These are phyloP conservation scores for Cercospora sp. DNA, from an alignment of 2,329 filamentous ascomycete species.

Conservation along the genomic window DNA sequence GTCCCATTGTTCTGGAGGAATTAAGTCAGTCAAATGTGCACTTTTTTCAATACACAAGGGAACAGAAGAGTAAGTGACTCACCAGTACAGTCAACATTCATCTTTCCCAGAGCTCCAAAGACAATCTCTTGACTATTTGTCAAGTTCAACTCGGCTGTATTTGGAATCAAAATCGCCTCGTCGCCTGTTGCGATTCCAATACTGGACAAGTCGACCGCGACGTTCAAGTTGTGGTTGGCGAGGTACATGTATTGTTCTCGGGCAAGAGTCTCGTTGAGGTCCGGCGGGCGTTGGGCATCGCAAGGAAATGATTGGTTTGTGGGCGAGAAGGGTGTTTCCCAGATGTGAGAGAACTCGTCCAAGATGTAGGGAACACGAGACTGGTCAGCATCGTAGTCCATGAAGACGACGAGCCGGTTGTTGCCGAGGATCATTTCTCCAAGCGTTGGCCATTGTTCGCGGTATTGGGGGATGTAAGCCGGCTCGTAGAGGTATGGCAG, in stretches of 20 bases:
- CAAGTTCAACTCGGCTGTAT: slow-evolving; percentile 66
- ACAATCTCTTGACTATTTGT: slow-evolving; percentile 67
- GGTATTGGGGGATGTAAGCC: slow-evolving; percentile 66
- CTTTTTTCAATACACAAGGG: too few species aligned
- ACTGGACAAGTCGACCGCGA: slow-evolving; percentile 62
- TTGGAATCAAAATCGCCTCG: slow-evolving; percentile 67
- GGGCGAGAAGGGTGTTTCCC: slow-evolving; percentile 87
- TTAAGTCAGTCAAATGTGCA: neutral
- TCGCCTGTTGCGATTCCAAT: slow-evolving; percentile 47
- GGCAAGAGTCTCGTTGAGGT: slow-evolving; percentile 56
- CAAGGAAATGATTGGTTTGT: slow-evolving; percentile 72
- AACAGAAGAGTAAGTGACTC: slow-evolving; percentile 27
- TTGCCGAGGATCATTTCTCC: slow-evolving; percentile 67
- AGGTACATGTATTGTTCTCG: slow-evolving; percentile 68
- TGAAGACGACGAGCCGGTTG: slow-evolving; percentile 74
- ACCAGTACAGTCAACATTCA: slow-evolving; percentile 63
- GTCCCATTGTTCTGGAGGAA: slow-evolving; percentile 56
- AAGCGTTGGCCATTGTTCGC: slow-evolving; percentile 81
- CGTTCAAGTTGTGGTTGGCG: slow-evolving; percentile 89
- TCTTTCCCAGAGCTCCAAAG: slow-evolving; percentile 65
- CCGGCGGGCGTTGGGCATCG: slow-evolving; percentile 72
- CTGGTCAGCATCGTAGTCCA: slow-evolving; percentile 85
- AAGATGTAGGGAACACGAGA: slow-evolving; percentile 77
- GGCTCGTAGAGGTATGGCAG: slow-evolving; percentile 73
- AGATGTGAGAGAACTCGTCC: slow-evolving; percentile 84